Conservation (phyloP, 805 yeast genomes). For the Metschnikowia continentalis region DNA sequence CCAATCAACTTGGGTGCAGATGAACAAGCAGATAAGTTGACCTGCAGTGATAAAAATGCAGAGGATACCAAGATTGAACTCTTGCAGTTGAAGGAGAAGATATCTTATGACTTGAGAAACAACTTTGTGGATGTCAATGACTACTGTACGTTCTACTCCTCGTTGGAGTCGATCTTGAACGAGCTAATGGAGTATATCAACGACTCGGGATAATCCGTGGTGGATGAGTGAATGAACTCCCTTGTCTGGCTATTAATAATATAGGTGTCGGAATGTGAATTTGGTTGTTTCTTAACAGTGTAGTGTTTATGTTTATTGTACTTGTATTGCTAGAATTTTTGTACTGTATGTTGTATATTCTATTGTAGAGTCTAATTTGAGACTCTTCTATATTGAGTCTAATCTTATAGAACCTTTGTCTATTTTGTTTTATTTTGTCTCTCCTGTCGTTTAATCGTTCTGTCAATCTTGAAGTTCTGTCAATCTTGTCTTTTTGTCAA, state of each 20-base stretch:
- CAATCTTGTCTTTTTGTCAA: no score
- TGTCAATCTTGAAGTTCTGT: neutral
- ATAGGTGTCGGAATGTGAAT: neutral
- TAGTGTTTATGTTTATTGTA: no score
- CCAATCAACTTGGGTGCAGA: neutral
- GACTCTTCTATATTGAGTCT: no score
- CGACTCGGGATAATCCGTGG: neutral
- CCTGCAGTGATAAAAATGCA: neutral
- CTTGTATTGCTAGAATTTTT: no score
- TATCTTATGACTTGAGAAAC: slow-evolving; percentile 37
- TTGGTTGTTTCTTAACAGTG: no score
- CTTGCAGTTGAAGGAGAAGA: slow-evolving; percentile 33
- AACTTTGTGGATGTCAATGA: slow-evolving; percentile 43
- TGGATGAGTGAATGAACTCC: neutral
- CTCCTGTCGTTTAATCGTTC: no score
- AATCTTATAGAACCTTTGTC: no score
- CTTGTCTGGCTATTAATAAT: neutral
- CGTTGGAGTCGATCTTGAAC: slow-evolving; percentile 37
- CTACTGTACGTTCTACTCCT: slow-evolving; percentile 41
- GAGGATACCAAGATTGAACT: slow-evolving; percentile 26
- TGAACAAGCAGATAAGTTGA: neutral
- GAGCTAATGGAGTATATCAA: slow-evolving; percentile 39
- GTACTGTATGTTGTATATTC: no score
- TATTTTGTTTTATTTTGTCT: no score
- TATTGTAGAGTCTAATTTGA: no score